Conservation (phyloP, 352 stramenopile species). For the Phytophthora palmivora region DNA sequence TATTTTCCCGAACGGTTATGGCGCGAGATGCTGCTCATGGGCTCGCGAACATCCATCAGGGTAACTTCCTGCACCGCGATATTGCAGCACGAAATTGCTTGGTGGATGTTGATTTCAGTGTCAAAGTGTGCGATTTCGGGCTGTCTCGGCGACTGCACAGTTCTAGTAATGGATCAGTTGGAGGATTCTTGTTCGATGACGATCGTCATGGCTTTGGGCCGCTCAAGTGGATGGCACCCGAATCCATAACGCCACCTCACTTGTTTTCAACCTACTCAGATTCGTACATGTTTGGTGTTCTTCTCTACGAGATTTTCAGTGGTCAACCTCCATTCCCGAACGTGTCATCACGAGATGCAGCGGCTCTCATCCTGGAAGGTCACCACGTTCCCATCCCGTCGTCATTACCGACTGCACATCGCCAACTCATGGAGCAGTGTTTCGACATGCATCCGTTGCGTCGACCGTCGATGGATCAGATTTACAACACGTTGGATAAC, state of each 20-base stretch:
- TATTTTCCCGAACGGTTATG: slow-evolving; percentile 75
- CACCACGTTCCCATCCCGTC: slow-evolving; percentile 65
- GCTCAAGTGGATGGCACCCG: slow-evolving; percentile 80
- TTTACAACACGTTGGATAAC: slow-evolving; percentile 65
- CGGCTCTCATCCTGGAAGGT: slow-evolving; percentile 67
- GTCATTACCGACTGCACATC: slow-evolving; percentile 47
- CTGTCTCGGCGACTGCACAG: slow-evolving; percentile 53
- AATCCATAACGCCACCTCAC: slow-evolving; percentile 69
- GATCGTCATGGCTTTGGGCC: slow-evolving; percentile 64
- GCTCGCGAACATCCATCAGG: slow-evolving; percentile 70
- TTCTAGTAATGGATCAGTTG: not conserved
- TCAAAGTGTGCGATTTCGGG: slow-evolving; percentile 81
- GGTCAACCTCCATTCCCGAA: slow-evolving; percentile 60
- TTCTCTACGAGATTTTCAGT: slow-evolving; percentile 82
- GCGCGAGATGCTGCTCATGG: slow-evolving; percentile 70
- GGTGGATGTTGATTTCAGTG: slow-evolving; percentile 62
- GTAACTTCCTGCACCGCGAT: slow-evolving; percentile 68
- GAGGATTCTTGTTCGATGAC: slow-evolving; percentile 61
- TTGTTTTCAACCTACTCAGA: slow-evolving; percentile 77
- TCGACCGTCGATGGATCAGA: slow-evolving; percentile 70
- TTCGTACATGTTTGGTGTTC: slow-evolving; percentile 79
- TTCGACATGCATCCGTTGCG: slow-evolving; percentile 65
- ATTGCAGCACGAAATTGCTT: slow-evolving; percentile 78
- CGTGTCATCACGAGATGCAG: slow-evolving; percentile 61
- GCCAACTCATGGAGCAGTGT: slow-evolving; percentile 64